These are phyloP conservation scores for Yarrowia hollandica DNA, from an alignment of 805 yeast species.

Conservation along the genomic window DNA sequence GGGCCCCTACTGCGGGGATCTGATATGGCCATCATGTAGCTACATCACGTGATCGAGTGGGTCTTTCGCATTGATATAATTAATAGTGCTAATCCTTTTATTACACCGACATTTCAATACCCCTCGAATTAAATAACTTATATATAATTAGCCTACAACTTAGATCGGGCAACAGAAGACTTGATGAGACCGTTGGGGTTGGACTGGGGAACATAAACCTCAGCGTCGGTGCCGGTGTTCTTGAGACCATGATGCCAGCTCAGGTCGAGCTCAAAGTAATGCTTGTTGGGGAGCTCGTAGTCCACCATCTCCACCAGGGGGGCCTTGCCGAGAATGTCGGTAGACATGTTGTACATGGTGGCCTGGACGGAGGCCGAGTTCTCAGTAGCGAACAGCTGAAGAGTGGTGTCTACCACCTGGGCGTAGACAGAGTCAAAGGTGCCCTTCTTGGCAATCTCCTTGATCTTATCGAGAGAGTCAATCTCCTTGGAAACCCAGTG, in stretches of 20 bases:
- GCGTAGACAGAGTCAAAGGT: constrained; percentile 64
- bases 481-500: constrained; percentile 31
- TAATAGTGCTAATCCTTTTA: too few species aligned
- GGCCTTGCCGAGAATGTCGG: constrained; percentile 61
- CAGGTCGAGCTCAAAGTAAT: constrained; percentile 77
- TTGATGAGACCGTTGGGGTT: constrained; percentile 93
- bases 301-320: constrained; percentile 62
- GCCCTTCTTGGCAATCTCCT: constrained; percentile 56
- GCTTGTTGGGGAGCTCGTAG: constrained; percentile 87
- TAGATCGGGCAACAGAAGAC: constrained; percentile 78
- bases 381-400: constrained; percentile 78
- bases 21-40: too few species aligned
- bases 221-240: constrained; percentile 62
- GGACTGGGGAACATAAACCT: constrained; percentile 79
- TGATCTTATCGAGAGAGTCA: constrained; percentile 47
- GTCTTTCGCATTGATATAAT: too few species aligned
- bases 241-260: constrained; percentile 77
- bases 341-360: constrained; percentile 91
- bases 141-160: constrained; percentile 44
- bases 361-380: constrained; percentile 95
- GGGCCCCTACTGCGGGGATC: too few species aligned
- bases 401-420: constrained; percentile 66
- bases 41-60: too few species aligned
- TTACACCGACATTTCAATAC: too few species aligned
- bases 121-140: too few species aligned